These are phyloP conservation scores for Ogataea kodamae DNA, from an alignment of 805 yeast species.

Conservation along the genomic window DNA sequence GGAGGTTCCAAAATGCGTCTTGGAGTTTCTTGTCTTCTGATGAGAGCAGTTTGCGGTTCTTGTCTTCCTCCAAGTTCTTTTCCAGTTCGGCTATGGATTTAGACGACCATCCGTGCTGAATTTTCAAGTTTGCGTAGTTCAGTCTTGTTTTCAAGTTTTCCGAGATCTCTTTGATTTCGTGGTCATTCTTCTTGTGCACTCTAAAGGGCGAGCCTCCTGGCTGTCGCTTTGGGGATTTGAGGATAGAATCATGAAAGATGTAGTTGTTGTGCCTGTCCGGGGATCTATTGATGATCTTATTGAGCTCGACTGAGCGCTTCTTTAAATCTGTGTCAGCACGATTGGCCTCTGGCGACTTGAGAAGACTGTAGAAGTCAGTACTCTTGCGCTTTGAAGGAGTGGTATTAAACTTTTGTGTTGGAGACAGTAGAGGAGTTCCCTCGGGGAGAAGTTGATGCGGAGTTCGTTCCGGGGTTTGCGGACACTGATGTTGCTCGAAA, in stretches of 20 bases:
- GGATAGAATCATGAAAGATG: slow-evolving; percentile 27
- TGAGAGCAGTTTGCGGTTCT: slow-evolving; percentile 14
- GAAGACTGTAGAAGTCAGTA: slow-evolving; percentile 34
- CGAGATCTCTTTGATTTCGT: slow-evolving; percentile 35
- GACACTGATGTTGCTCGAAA: slow-evolving; percentile 22
- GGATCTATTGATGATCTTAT: slow-evolving; percentile 27
- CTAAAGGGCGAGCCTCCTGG: slow-evolving; percentile 21
- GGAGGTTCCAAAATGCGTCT: slow-evolving; percentile 30
- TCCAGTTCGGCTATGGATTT: slow-evolving; percentile 31
- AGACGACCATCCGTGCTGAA: slow-evolving; percentile 36
- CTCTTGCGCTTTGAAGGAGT: slow-evolving; percentile 33
- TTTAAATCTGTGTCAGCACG: slow-evolving; percentile 24
- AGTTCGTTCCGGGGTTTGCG: slow-evolving; percentile 31
- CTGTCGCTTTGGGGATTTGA: slow-evolving; percentile 24
- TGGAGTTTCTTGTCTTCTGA: slow-evolving; percentile 17
- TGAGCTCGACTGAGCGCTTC: slow-evolving; percentile 32
- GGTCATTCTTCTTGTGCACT: slow-evolving; percentile 30
- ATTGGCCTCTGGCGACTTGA: slow-evolving; percentile 34
- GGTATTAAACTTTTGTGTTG: slow-evolving; percentile 22
- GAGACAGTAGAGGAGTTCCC: slow-evolving; percentile 34
- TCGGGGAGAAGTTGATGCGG: slow-evolving; percentile 28
- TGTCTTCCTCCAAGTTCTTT: slow-evolving; percentile 24
- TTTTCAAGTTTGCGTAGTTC: slow-evolving; percentile 35
- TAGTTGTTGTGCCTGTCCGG: slow-evolving; percentile 25
- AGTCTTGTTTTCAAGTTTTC: slow-evolving; percentile 35